These are phyloP conservation scores for Diplodia corticola DNA, from an alignment of 2,329 filamentous ascomycete genomes.

Conservation along the genomic window DNA sequence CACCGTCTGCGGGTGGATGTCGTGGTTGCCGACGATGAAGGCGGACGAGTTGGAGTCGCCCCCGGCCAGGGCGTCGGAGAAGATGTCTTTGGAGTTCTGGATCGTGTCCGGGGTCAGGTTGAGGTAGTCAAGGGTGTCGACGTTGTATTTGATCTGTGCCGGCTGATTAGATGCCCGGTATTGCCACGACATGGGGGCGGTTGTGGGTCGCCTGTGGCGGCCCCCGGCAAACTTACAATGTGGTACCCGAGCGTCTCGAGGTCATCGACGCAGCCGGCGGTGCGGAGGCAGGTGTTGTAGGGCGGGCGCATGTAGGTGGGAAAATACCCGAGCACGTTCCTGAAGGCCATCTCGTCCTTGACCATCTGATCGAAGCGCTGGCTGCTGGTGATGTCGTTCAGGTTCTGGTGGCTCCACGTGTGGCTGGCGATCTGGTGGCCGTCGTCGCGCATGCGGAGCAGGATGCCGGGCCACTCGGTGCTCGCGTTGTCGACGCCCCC, in stretches of 20 bases:
- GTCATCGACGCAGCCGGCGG: conserved; percentile 34
- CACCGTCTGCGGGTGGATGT: conserved; percentile 54
- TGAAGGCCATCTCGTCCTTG: conserved; percentile 52
- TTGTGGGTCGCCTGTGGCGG: background rate
- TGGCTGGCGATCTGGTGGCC: conserved; percentile 59
- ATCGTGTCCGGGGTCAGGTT: conserved; percentile 22
- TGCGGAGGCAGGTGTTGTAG: conserved; percentile 39
- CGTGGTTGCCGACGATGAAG: conserved; percentile 43
- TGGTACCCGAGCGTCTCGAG: conserved; percentile 52
- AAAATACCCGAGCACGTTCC: conserved; percentile 47
- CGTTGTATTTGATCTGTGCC: conserved; percentile 33
- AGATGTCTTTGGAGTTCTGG: conserved; percentile 16
- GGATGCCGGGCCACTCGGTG: conserved; percentile 39
- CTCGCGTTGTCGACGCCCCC: conserved; percentile 50
- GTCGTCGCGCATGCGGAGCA: conserved; percentile 49
- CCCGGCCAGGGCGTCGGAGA: background rate
- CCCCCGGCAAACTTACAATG: conserved; percentile 34
- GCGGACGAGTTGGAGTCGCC: background rate
- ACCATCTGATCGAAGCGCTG: conserved; percentile 50
- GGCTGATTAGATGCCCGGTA: background rate
- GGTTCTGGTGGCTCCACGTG: conserved; percentile 46
- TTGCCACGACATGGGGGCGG: background rate
- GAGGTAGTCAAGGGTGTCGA: conserved; percentile 33
- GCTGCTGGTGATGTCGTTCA: conserved; percentile 37
- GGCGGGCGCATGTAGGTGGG: conserved; percentile 56